phyloP scores from a whole-genome alignment of 257 asterid genomes.

The Fraxinus quadrangulata region DNA sequence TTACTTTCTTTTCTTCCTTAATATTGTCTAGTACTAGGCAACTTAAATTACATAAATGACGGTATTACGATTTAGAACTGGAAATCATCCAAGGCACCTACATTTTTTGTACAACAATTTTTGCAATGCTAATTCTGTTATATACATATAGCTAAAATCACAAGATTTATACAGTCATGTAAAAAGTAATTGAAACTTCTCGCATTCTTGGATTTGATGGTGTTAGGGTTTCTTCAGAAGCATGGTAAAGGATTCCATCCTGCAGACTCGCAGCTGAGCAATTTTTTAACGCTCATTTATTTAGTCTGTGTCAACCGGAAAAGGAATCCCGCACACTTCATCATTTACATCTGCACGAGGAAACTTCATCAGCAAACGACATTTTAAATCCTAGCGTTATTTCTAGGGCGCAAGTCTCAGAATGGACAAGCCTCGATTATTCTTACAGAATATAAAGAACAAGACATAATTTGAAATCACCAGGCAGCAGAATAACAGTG shows the following conservation, averaged over 20 bases:
- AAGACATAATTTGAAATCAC: background rate
- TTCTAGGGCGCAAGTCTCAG: background rate
- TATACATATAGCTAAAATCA: constrained; percentile 11
- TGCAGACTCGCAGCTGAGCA: constrained; percentile 5
- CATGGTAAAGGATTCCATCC: constrained; percentile 8
- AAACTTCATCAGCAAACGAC: constrained; percentile 16
- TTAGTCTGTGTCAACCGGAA: background rate
- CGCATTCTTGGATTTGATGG: background rate
- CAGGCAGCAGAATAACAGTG: background rate
- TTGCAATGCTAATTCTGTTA: background rate
- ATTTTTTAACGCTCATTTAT: background rate
- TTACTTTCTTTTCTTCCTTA: background rate
- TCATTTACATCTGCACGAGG: constrained; percentile 24
- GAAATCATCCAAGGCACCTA: constrained; percentile 16
- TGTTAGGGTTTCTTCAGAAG: constrained; percentile 12
- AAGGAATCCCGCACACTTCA: background rate
- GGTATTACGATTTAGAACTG: background rate
- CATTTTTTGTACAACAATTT: constrained; percentile 27
- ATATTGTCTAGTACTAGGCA: background rate
- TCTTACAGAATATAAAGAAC: background rate
- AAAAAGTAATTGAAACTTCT: constrained; percentile 3
- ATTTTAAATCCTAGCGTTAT: background rate
- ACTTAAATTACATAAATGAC: background rate
- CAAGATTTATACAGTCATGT: constrained; percentile 4
- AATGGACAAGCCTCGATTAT: background rate